Percentiles rank a stretch among this genome's conserved stretches.
Evolutionary conservation across 352 stramenopile species (phyloP).

Genomic region (Phytophthora fragariaefolia): DNA sequence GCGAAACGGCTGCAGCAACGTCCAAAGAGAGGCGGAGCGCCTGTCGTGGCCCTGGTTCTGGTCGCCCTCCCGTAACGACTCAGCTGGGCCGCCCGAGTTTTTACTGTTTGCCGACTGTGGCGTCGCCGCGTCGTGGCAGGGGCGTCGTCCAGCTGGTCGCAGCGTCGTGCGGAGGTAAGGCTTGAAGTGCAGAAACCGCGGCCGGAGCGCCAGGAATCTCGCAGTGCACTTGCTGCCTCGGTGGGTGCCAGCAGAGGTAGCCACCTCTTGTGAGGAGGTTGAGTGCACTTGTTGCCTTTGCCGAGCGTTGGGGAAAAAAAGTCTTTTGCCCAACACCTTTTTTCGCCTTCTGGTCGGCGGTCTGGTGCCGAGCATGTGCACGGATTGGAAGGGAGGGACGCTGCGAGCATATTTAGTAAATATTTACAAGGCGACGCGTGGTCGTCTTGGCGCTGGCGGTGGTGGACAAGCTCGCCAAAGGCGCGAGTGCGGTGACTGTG

Average conservation of each 20-base stretch:
- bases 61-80: background rate
- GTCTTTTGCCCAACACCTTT: no score
- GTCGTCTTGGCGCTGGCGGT: background rate
- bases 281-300: no score
- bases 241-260: no score
- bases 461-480: background rate
- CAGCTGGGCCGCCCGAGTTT: slow-evolving; percentile 12
- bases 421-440: no score
- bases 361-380: no score
- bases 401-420: no score
- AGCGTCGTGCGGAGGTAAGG: slow-evolving; percentile 11
- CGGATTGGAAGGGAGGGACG: no score
- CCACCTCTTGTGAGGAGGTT: no score
- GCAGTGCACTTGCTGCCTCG: no score
- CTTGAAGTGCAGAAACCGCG: slow-evolving; percentile 16
- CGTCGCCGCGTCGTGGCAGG: slow-evolving; percentile 3
- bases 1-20: slow-evolving; percentile 22
- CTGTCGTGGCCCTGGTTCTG: slow-evolving; percentile 33
- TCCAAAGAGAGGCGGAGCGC: slow-evolving; percentile 35
- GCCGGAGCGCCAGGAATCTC: background rate
- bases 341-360: no score
- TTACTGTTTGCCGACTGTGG: slow-evolving; percentile 21
- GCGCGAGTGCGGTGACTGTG: background rate
- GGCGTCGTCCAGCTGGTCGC: slow-evolving; percentile 15
- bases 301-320: no score